Base-by-base conservation (phyloP, 2,329 filamentous ascomycete genomes). In the Tolypocladium tundrense region DNA sequence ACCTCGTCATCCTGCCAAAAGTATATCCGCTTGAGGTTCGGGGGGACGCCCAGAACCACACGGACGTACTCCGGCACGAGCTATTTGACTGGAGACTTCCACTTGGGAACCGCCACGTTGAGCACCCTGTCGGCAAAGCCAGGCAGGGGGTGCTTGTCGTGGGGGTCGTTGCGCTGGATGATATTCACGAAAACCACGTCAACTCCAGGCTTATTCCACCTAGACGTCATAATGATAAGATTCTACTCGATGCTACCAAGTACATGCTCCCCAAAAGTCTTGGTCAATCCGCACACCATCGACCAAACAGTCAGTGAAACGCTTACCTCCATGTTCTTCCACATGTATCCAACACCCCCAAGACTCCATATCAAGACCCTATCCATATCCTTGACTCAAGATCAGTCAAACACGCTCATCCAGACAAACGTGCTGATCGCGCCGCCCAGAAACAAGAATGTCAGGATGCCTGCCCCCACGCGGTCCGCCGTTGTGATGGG, bases 381-480 rank as follows among this genome's bases (percentile, higher is more conserved):
- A 24, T 24, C 21, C 2, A 24, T 24, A 24, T 24, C 21, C 21
- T 24, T 24, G 21, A 24, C 21, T 24, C 21, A 24, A 24, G 21
- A 24, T 24, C 37, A 72, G 19, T 70, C 67, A 57, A 68, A 66
- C n/a, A 60, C 57, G 58, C 75, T 77, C 77, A 82, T 81, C 79
- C 79, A 82, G 37, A 73, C 69, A 67, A 79, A 81, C 5, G 74
- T 74, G 19, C 73, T 73, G 2, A 77, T 55, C 1, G 72, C 71
- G 21, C 72, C 68, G 0, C 72, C 70, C 27, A 79, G 64, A 4
- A 80, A 61, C 2, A 80, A 8, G 40, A 76, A 68, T 0, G 79
- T 82, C 48, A 81, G 14, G 56, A 82, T 75, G 1, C 74, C 75
- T 1, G 79, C 79, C 16, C 79, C 79, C 0, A 76, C 78, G 58